Base-by-base conservation (phyloP, 257 asterid genomes). In the Salvia miltiorrhiza region DNA sequence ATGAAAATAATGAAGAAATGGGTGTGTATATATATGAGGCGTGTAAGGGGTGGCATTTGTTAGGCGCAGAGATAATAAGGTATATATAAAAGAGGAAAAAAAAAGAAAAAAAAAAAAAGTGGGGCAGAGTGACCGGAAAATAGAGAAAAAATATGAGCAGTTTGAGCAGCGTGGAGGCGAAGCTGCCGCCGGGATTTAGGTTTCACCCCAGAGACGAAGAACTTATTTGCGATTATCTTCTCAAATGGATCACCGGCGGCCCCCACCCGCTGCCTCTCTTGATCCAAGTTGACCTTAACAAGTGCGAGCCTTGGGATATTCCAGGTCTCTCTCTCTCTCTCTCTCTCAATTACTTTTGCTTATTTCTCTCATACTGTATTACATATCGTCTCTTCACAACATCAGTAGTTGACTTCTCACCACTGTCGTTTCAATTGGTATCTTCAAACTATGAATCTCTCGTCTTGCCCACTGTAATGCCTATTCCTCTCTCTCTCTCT, bases 271-370 rank as follows among this genome's bases (percentile, higher is more conserved):
- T 65, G 11, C 95, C 97, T 73, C 76, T 70, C 19, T 19, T 90
- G 74, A 78, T 90, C 66, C 81, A 88, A 67, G 92, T 93, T 73
- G 98, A 93, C 80, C 96, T 93, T 13, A 90, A 93, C 69, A 90
- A 80, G 78, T 86, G 88, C 66, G 98, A 93, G 63, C 97, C 98
- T 21, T 93, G 98, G 98, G 98, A 93, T 67, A 79, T 93, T 83
- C 98, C 98, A 28, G 85, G 98, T 92, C 49, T 35, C 62, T 23
- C 35, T 43, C 16, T 11, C 10, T 11, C 10, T 6, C 58, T 28
- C 53, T 33, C 3, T 5, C 41, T 17, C 1, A 1, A 28, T 32
- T 0, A 64, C 17, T 28, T 40, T 13, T 24, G 4, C 10, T 9
- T 0, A 4, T 30, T 1, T 30, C 35, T 30, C 6, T 30, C 3